phyloP scores from a whole-genome alignment of 1,139 yeast genomes.

The Yamadazyma dushanensis region DNA sequence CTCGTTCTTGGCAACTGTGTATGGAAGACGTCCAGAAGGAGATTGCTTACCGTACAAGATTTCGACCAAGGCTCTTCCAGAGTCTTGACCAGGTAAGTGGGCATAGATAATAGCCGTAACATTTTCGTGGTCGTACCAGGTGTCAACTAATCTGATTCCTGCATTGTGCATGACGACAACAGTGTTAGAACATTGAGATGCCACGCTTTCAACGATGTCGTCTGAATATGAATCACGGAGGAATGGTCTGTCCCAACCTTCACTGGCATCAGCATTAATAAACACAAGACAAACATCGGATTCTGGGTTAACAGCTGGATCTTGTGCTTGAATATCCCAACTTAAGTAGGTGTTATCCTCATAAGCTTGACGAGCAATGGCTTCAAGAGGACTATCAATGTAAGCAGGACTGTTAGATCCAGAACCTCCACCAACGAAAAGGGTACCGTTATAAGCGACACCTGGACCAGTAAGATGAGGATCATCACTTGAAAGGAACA shows the following conservation, averaged over 20 bases:
- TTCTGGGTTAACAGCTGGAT: constrained; percentile 43
- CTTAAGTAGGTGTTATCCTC: constrained; percentile 43
- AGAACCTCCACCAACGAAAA: constrained; percentile 9
- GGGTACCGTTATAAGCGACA: constrained; percentile 2
- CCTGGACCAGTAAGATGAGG: constrained; percentile 2
- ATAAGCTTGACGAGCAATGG: constrained; percentile 19
- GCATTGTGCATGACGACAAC: too few relatives aligned
- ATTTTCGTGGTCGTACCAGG: constrained; percentile 57
- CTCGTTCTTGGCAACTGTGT: constrained; percentile 56
- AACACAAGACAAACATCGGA: too few relatives aligned
- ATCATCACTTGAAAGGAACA: constrained; percentile 2
- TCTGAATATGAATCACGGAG: too few relatives aligned
- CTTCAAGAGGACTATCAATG: constrained; percentile 10
- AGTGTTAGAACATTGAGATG: too few relatives aligned
- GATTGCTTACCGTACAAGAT: constrained; percentile 54
- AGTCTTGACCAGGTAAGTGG: constrained; percentile 61
- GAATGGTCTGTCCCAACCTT: too few relatives aligned
- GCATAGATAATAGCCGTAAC: constrained; percentile 56
- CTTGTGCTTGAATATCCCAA: constrained; percentile 43
- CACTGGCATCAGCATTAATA: too few relatives aligned
- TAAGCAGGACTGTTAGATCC: constrained; percentile 9
- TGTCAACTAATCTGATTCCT: constrained; percentile 55
- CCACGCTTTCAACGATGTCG: too few relatives aligned
- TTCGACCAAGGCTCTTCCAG: too few relatives aligned
- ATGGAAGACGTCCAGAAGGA: constrained; percentile 63